Evolutionary conservation across 768 basidiomycete species (phyloP), one percentile per base, ranked within the genome.

Genomic region (Termitomyces sp.): DNA sequence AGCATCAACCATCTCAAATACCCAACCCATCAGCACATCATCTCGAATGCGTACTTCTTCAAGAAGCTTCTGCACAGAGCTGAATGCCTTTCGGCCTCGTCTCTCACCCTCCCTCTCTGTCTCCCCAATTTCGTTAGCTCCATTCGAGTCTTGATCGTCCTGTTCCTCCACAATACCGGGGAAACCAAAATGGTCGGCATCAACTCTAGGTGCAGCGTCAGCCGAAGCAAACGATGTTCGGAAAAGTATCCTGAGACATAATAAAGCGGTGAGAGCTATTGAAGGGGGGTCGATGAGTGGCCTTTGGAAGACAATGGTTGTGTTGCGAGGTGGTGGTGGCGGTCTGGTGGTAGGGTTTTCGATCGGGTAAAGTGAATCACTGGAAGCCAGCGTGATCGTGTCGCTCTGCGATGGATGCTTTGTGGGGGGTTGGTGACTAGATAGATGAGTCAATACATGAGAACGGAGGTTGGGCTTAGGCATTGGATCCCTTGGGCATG

Each of bases 161-260:
- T 81, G 79, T 22, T 89, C 90, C 60, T 92, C 88, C 38, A 91
- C 74, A 22, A 91, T 54, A 0, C 88, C 92, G 5, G 94, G 94
- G 69, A 96, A 92, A 0, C 94, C 94, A 70, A 94, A 96, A 61
- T 91, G 89, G 57, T 95, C 92, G 22, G 82, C 87, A 66, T 91
- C 88, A 2, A 79, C 85, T 28, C 89, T 79, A 33, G 90, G 89
- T 0, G 80, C 81, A 46, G 72, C 76, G 61, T 90, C 90, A 8
- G 78, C 75, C 6, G 87, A 82, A 20, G 87, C 86, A 65, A 92
- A 92, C 1, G 93, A 83, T 5, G 84, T 82, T 46, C 90, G 80
- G 68, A 92, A 94, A 20, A 96, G 77, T 57, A 93, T 85, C 9
- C 94, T 88, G 48, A 95, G 80, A 59, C 91, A 84, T 24, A 95